Conservation (phyloP, 2,329 filamentous ascomycete species). For the Verruconis gallopava region DNA sequence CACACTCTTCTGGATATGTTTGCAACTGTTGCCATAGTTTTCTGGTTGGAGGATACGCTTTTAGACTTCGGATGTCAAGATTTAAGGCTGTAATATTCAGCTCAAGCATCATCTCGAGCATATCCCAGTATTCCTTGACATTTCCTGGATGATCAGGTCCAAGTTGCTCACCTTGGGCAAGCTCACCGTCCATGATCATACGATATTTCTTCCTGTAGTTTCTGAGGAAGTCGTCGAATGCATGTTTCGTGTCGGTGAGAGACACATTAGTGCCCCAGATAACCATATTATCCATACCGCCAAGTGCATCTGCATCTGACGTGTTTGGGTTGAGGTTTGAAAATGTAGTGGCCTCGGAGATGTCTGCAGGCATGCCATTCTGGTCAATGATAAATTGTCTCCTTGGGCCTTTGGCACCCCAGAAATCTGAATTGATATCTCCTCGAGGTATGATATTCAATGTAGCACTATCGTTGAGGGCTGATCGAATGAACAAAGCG, state of each 20-base stretch:
- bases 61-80: constrained; percentile 77
- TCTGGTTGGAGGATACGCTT: constrained; percentile 78
- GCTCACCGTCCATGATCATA: constrained; percentile 75
- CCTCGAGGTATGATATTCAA: constrained; percentile 48
- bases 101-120: constrained; percentile 81
- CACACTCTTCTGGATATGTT: constrained; percentile 88
- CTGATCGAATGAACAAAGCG: constrained; percentile 66
- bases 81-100: constrained; percentile 76
- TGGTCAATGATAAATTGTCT: constrained; percentile 52
- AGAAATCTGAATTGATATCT: constrained; percentile 74
- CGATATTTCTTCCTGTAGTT: constrained; percentile 93
- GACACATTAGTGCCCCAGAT: constrained; percentile 98
- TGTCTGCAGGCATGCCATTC: constrained; percentile 45
- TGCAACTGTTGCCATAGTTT: constrained; percentile 95
- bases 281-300: constrained; percentile 63
- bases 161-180: constrained; percentile 56
- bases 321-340: constrained; percentile 66
- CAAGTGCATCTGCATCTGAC: constrained; percentile 80
- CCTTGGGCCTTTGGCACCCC: constrained; percentile 36
- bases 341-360: constrained; percentile 49
- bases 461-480: constrained; percentile 38
- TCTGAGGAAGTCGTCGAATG: constrained; percentile 83
- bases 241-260: constrained; percentile 72
- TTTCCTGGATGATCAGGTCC: constrained; percentile 55
- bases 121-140: constrained; percentile 69